Evolutionary conservation across 2,329 filamentous ascomycete genomes (phyloP).

Genomic region (Xylariaceae sp.): DNA sequence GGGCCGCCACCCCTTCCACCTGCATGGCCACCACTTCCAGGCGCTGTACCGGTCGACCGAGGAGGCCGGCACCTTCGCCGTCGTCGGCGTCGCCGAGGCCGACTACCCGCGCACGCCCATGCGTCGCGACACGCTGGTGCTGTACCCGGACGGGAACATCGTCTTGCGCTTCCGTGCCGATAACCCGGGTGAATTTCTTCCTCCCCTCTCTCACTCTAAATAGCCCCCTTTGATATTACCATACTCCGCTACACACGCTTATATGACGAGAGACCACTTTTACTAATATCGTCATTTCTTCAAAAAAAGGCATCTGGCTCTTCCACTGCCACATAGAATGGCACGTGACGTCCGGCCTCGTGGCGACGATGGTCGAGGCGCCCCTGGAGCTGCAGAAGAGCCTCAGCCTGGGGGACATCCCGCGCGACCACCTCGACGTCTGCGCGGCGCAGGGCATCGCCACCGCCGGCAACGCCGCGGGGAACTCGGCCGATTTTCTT

Average conservation of each 20-base stretch:
- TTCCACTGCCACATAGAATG: conserved; percentile 82
- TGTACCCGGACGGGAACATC: conserved; percentile 61
- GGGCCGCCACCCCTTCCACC: conserved; percentile 68
- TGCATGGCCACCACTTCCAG: conserved; percentile 75
- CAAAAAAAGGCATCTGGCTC: conserved; percentile 50
- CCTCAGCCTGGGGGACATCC: conserved; percentile 56
- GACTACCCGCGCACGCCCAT: conserved; percentile 53
- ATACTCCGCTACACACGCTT: no score
- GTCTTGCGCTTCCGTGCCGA: conserved; percentile 63
- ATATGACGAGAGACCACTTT: no score
- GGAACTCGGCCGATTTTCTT: conserved; percentile 57
- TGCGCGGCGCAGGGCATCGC: conserved; percentile 51
- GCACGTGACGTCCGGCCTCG: conserved; percentile 64
- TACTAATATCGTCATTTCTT: no score
- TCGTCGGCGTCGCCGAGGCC: conserved; percentile 38
- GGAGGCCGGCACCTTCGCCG: conserved; percentile 50
- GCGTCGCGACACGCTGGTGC: conserved; percentile 62
- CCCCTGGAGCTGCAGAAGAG: conserved; percentile 56
- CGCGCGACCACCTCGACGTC: conserved; percentile 49
- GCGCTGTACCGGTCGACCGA: conserved; percentile 56
- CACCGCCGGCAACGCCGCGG: conserved; percentile 67
- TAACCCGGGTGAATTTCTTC: conserved; percentile 48
- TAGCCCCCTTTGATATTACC: no score
- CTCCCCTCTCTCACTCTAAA: no score
- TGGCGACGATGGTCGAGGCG: conserved; percentile 59